Evolutionary conservation across 208 protist genomes (phyloP).

Genomic region (Giardia muris): DNA sequence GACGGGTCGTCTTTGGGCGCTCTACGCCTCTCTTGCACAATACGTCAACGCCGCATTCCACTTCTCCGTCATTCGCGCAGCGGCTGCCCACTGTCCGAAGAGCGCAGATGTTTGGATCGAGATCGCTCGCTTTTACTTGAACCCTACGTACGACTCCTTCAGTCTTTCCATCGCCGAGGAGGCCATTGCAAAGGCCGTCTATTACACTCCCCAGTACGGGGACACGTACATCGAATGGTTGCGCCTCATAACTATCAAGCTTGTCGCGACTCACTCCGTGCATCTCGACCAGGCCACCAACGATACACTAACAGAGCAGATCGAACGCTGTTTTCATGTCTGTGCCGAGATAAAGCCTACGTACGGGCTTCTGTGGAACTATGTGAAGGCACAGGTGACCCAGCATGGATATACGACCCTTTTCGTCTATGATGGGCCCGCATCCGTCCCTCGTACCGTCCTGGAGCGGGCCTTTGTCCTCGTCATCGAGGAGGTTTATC

Average conservation of each 20-base stretch:
- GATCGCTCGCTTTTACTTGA: not conserved
- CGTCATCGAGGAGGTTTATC: not conserved
- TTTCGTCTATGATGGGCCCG: not conserved
- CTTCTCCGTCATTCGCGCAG: not conserved
- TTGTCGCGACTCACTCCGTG: too few relatives aligned
- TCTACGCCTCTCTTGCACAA: not conserved
- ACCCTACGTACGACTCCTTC: not conserved
- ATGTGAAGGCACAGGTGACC: not conserved
- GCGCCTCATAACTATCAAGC: not conserved
- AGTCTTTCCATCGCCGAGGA: not conserved
- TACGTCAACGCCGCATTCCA: not conserved
- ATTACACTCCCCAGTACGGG: conserved; percentile 8
- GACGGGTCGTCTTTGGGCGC: not conserved
- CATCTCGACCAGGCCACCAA: not conserved
- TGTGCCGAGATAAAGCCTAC: not conserved
- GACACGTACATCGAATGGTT: conserved; percentile 10
- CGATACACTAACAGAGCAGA: not conserved
- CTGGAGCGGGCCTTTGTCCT: not conserved
- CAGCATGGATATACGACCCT: not conserved
- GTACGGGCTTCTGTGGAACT: not conserved
- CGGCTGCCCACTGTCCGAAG: not conserved
- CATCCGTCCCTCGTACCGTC: not conserved
- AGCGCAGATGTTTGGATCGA: not conserved
- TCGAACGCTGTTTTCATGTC: not conserved
- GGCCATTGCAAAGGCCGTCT: not conserved